These are phyloP conservation scores for Sclerotiophoma versabilis DNA, from an alignment of 2,329 filamentous ascomycete species.

Conservation along the genomic window DNA sequence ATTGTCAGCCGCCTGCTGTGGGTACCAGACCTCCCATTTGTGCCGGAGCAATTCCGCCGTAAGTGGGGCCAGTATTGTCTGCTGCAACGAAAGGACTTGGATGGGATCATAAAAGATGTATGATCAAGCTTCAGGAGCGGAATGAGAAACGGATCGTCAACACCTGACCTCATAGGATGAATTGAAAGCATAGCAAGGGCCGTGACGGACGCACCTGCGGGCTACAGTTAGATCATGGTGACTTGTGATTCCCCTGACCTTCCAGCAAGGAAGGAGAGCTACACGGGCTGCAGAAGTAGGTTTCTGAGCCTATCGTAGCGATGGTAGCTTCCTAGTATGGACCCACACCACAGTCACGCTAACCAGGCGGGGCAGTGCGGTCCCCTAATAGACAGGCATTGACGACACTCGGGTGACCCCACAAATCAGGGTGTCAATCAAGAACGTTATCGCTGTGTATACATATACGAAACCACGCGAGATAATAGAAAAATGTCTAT, in stretches of 20 bases:
- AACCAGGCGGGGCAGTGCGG: constrained; percentile 32
- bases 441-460: constrained; percentile 23
- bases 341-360: constrained; percentile 15
- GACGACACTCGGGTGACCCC: constrained; percentile 25
- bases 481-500: not conserved
- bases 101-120: not conserved
- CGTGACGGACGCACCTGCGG: not conserved
- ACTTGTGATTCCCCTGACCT: not conserved
- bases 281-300: constrained; percentile 2
- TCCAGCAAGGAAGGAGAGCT: constrained; percentile 6
- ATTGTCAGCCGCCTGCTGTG: constrained; percentile 79
- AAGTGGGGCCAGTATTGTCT: constrained; percentile 92
- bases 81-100: constrained; percentile 60
- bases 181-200: constrained; percentile 1
- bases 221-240: not conserved
- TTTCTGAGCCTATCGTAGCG: constrained; percentile 9
- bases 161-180: constrained; percentile 1
- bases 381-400: constrained; percentile 26
- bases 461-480: not conserved
- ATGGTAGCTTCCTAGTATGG: constrained; percentile 12
- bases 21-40: constrained; percentile 73
- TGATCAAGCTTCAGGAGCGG: not conserved
- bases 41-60: constrained; percentile 74
- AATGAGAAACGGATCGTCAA: not conserved
- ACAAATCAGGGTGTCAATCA: constrained; percentile 17